These are phyloP conservation scores for Fusarium sp. DNA, from an alignment of 2,329 filamentous ascomycete species.

Conservation along the genomic window DNA sequence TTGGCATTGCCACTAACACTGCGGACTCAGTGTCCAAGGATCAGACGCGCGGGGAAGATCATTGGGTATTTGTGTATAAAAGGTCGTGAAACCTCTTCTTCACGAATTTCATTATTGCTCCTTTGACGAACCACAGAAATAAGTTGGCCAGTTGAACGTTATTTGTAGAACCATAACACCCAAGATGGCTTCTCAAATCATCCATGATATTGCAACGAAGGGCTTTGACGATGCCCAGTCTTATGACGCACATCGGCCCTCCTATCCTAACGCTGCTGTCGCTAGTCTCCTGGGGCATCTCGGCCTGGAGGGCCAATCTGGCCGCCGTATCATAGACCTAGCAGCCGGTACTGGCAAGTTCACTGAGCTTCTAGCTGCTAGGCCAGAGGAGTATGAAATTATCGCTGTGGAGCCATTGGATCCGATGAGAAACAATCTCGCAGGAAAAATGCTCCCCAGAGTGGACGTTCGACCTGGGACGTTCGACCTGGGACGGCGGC, in stretches of 20 bases:
- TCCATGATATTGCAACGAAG: constrained; percentile 67
- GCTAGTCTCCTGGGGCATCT: constrained; percentile 69
- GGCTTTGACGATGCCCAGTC: constrained; percentile 74
- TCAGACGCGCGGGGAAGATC: constrained; percentile 33
- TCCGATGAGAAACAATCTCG: constrained; percentile 73
- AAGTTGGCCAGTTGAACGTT: constrained; percentile 10
- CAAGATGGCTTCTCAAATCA: constrained; percentile 44
- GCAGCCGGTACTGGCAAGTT: constrained; percentile 79
- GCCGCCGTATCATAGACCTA: constrained; percentile 71
- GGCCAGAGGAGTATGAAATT: constrained; percentile 71
- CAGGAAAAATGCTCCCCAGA: constrained; percentile 66
- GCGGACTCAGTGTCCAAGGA: constrained; percentile 3
- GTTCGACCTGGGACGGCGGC: constrained; percentile 70
- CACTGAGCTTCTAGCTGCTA: constrained; percentile 70
- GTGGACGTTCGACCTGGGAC: constrained; percentile 70
- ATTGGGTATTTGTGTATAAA: constrained; percentile 36
- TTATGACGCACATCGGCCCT: constrained; percentile 78
- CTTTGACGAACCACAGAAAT: background rate
- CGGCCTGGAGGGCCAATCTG: constrained; percentile 60
- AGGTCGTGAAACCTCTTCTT: constrained; percentile 3
- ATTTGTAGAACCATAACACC: constrained; percentile 3
- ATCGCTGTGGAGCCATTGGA: constrained; percentile 74
- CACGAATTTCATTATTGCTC: background rate
- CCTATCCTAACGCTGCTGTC: constrained; percentile 72
- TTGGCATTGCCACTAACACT: constrained; percentile 20